phyloP scores from a whole-genome alignment of 257 asterid species.

The Leptodermis oblonga region DNA sequence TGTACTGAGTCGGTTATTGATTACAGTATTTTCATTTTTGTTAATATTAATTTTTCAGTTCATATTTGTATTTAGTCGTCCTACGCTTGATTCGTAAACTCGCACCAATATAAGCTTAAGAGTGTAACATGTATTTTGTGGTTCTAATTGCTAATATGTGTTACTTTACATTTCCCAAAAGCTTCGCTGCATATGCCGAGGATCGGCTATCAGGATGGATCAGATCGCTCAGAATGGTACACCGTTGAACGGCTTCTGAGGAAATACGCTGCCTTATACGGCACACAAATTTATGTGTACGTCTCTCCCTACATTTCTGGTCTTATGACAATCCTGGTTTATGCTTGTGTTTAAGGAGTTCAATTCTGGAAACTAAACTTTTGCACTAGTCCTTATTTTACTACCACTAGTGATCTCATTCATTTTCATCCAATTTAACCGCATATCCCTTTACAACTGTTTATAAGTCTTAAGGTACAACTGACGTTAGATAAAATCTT shows the following conservation, averaged over 20 bases:
- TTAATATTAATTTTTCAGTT: too few relatives aligned
- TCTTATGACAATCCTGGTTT: background rate
- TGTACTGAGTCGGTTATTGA: too few relatives aligned
- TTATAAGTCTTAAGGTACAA: too few relatives aligned
- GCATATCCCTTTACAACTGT: background rate
- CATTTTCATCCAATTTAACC: too few relatives aligned
- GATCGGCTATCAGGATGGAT: conserved; percentile 66
- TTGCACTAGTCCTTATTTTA: background rate
- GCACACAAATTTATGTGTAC: conserved; percentile 65
- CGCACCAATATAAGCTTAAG: too few relatives aligned
- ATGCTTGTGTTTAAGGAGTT: background rate
- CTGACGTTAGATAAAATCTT: too few relatives aligned
- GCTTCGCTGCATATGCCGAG: conserved; percentile 97
- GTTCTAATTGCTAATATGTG: background rate
- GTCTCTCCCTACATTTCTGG: conserved; percentile 28
- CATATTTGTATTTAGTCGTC: too few relatives aligned
- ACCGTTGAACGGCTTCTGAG: conserved; percentile 81
- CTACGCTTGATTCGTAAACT: too few relatives aligned
- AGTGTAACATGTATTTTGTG: background rate
- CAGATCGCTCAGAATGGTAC: conserved; percentile 91
- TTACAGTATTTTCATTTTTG: too few relatives aligned
- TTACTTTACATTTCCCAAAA: conserved; percentile 19
- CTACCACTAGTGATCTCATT: background rate
- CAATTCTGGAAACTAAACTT: background rate
- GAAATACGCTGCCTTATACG: conserved; percentile 67